Conservation (phyloP, 2,329 filamentous ascomycete genomes). For the Xylariaceae sp. region DNA sequence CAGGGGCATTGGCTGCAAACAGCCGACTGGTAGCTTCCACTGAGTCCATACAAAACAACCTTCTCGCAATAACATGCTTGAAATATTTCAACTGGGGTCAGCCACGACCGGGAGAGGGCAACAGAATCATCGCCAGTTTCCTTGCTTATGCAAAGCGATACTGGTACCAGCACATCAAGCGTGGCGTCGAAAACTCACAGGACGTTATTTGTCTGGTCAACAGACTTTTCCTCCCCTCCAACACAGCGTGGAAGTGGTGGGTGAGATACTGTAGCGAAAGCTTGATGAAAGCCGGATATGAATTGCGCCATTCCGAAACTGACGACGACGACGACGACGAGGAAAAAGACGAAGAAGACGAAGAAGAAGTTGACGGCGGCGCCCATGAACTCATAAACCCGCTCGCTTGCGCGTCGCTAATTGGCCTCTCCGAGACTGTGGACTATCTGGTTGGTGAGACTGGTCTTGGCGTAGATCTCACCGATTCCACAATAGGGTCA, state of each 20-base stretch:
- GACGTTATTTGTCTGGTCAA: constrained; percentile 1
- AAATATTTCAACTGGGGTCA: constrained; percentile 7
- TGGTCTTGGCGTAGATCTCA: constrained; percentile 1
- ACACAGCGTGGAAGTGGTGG: constrained; percentile 8
- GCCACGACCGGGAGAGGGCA: not conserved
- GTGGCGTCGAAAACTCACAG: not conserved
- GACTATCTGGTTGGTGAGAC: constrained; percentile 5
- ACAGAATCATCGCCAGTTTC: not conserved
- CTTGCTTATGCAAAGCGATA: not conserved
- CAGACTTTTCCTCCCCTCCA: constrained; percentile 6
- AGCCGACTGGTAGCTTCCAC: constrained; percentile 4
- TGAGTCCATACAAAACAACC: constrained; percentile 8
- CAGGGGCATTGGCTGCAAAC: not conserved
- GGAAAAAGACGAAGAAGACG: no score
- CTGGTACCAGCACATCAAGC: not conserved
- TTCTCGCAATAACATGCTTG: constrained; percentile 11
- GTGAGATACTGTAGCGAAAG: no score
- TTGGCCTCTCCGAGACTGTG: constrained; percentile 7
- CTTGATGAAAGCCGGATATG: no score
- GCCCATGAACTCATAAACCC: not conserved
- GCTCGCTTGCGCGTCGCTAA: constrained; percentile 9
- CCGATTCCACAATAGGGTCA: constrained; percentile 3
- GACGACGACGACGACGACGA: no score
- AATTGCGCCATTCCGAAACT: no score
- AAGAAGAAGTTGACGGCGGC: no score